Evolutionary conservation across 2,329 filamentous ascomycete genomes (phyloP), one percentile per base, ranked within the genome.

Genomic region (Aspergillus aculeatus): DNA sequence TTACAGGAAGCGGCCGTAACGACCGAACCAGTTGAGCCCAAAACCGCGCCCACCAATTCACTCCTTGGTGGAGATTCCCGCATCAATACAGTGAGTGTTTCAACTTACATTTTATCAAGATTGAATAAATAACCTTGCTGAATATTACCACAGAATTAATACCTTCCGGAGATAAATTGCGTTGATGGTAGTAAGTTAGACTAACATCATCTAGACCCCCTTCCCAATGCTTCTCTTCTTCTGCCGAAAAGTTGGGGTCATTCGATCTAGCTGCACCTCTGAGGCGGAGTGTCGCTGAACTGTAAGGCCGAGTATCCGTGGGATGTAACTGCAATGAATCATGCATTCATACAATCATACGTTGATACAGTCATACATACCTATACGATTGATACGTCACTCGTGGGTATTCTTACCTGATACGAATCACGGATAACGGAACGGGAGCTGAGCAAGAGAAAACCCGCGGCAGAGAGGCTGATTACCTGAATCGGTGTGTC

Each of bases 401-500:
- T 16, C 12, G 1, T 6, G 16, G 38, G 38, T 41, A 41, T n/a
- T n/a, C 14, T 41, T 41, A 41, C 38, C 38, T 41, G 38, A 41
- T 41, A 41, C 38, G 16, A 16, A 41, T 41, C 38, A 16, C 38
- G 38, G 38, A 41, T 41, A 41, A 41, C 38, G 38, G 38, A 41
- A 41, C 38, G 38, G 38, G 38, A 41, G 38, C 38, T n/a, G 16
- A 26, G 26, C 26, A 26, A 26, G 26, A 26, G 26, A 26, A 11
- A 35, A 11, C 32, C 14, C 32, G 32, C 32, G 32, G 14, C 11
- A 14, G 11, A 35, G 32, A 35, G 32, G 32, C 32, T 47, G 52
- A 54, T 31, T 54, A 24, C 52, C 53, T 55, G 26, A 48, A 55
- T 48, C 53, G 53, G 53, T 23, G 44, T 35, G 44, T 35, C 53